Evolutionary conservation across 768 basidiomycete genomes (phyloP).

Genomic region (Pluteus cervinus): DNA sequence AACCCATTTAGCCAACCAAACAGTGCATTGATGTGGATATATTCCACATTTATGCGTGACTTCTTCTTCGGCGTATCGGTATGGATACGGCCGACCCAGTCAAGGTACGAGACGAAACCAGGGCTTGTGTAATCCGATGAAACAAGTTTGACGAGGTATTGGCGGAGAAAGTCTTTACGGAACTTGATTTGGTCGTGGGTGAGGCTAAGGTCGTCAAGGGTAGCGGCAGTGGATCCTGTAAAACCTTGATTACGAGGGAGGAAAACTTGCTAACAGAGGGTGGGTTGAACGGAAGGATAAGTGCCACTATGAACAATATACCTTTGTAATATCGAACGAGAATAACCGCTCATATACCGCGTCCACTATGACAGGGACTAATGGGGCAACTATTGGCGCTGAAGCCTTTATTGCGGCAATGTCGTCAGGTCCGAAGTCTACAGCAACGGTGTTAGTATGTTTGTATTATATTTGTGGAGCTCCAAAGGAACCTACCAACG

Average conservation of each 20-base stretch:
- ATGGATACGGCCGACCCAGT: slow-evolving; percentile 46
- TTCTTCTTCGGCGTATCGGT: slow-evolving; percentile 20
- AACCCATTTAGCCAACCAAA: slow-evolving; percentile 26
- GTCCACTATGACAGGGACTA: slow-evolving; percentile 39
- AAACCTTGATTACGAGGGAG: slow-evolving; percentile 35
- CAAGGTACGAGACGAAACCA: slow-evolving; percentile 38
- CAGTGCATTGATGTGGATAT: slow-evolving; percentile 32
- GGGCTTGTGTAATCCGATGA: slow-evolving; percentile 37
- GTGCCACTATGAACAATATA: no score
- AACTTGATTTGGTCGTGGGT: slow-evolving; percentile 42
- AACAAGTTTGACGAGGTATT: slow-evolving; percentile 30
- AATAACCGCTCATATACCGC: slow-evolving; percentile 39
- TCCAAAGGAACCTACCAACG: no score
- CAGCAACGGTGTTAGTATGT: no score
- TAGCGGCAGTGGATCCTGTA: slow-evolving; percentile 29
- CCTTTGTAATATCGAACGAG: slow-evolving; percentile 9
- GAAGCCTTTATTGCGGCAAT: slow-evolving; percentile 35
- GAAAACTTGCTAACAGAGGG: slow-evolving; percentile 30
- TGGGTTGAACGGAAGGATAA: slow-evolving; percentile 33
- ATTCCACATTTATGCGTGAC: slow-evolving; percentile 30
- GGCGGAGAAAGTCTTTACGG: slow-evolving; percentile 32
- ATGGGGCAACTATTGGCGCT: slow-evolving; percentile 31
- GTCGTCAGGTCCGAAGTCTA: slow-evolving; percentile 35
- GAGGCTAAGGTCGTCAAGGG: slow-evolving; percentile 30
- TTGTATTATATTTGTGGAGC: no score